Evolutionary conservation across 352 stramenopile genomes (phyloP), one percentile per base, ranked within the genome.

Genomic region (Pythium dissimile): DNA sequence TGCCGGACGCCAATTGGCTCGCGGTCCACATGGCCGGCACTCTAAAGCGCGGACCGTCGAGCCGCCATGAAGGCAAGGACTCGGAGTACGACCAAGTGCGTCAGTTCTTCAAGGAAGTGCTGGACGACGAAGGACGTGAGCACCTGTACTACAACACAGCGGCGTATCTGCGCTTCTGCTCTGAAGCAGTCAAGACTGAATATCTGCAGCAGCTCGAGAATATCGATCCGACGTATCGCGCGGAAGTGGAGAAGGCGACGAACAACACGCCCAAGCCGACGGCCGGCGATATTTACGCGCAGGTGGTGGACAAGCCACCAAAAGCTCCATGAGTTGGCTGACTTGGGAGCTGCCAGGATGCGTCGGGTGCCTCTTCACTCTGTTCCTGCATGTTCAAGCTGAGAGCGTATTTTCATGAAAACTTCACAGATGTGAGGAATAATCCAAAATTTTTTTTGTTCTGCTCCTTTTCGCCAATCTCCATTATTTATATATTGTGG

Each of bases 111-210:
- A 53, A 30, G 16, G 24, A 50, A 11, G 60, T 59, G 21, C 41
- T 68, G 38, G 60, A 68, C 32, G 54, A 54, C 2, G 20, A 38
- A 23, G 46, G 54, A 1, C 52, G 60, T 16, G 41, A 64, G 16
- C 52, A 68, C 39, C 26, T 68, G 20, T 57, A 62, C 49, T 51
- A 65, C 24, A 72, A 72, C 60, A 72, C 64, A 38, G 59, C 60
- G 21, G 28, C 43, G 38, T 69, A 47, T n/a, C 30, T 72, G 49
- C 64, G 64, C 32, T 72, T 66, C 35, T 72, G 64, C 38, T 43
- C 44, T 20, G 38, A 44, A 0, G 23, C 37, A 2, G 45, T 69
- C 12, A 62, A 59, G 44, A 11, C 45, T 6, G 59, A 57, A 39
- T 72, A 72, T 41, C 27, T 72, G 59, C 15, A 13, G 49, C 64